Percentiles rank a stretch among this genome's conserved stretches.
phyloP scores from a whole-genome alignment of 106 monocot species.

The Xerophyta viscosa region DNA sequence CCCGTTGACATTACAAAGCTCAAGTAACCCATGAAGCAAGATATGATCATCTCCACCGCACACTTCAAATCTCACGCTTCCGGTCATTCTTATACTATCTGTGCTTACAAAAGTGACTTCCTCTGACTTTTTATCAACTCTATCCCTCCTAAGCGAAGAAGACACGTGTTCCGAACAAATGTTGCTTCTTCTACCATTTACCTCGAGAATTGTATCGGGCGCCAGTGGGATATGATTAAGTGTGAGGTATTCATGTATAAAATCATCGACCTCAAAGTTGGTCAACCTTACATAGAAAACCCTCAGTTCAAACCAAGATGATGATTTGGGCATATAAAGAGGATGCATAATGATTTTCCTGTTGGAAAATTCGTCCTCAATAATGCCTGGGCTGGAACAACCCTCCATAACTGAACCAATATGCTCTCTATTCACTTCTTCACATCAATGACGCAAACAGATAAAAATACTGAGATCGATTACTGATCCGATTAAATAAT shows the following conservation, averaged over 20 bases:
- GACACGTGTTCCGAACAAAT: slow-evolving; percentile 30
- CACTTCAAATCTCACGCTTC: slow-evolving; percentile 74
- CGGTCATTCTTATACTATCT: slow-evolving; percentile 50
- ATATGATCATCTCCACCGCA: slow-evolving; percentile 34
- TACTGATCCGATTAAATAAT: too few relatives aligned
- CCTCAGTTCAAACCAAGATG: slow-evolving; percentile 42
- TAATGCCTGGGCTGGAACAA: neutral
- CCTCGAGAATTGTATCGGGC: slow-evolving; percentile 40
- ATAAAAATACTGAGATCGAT: too few relatives aligned
- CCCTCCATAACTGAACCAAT: neutral
- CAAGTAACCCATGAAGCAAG: slow-evolving; percentile 44
- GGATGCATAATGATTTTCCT: slow-evolving; percentile 24
- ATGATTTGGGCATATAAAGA: slow-evolving; percentile 17
- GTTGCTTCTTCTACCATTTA: slow-evolving; percentile 39
- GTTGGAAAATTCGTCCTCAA: neutral
- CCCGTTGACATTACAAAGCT: slow-evolving; percentile 20
- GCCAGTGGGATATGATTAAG: slow-evolving; percentile 46
- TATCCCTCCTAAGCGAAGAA: slow-evolving; percentile 48
- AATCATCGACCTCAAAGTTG: slow-evolving; percentile 38
- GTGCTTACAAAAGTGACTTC: slow-evolving; percentile 72
- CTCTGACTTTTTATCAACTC: slow-evolving; percentile 50
- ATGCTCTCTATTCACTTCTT: too few relatives aligned
- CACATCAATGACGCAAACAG: too few relatives aligned
- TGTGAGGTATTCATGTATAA: slow-evolving; percentile 37
- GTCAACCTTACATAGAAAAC: slow-evolving; percentile 79